Conservation (phyloP, 1,139 yeast genomes). For the Yamadazyma jaroonii region DNA sequence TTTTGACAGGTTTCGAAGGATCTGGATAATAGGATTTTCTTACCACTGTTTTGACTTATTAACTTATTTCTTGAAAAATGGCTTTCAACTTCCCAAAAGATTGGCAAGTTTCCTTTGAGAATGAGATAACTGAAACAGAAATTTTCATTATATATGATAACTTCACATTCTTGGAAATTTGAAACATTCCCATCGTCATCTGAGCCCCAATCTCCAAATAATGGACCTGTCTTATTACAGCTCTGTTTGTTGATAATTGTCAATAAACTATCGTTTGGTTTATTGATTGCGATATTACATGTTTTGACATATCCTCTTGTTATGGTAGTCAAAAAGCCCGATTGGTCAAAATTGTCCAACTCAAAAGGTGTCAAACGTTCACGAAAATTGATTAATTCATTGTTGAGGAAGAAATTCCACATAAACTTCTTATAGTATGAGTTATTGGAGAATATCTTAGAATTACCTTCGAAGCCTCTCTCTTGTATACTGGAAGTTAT, state of each 20-base stretch:
- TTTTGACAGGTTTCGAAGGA: slow-evolving; percentile 64
- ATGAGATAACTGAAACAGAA: slow-evolving; percentile 58
- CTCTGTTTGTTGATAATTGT: slow-evolving; percentile 69
- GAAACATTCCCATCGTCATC: slow-evolving; percentile 72
- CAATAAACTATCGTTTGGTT: slow-evolving; percentile 42
- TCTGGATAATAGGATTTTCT: slow-evolving; percentile 52
- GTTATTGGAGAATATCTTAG: slow-evolving; percentile 37
- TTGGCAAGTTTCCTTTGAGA: slow-evolving; percentile 67
- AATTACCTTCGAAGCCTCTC: slow-evolving; percentile 36
- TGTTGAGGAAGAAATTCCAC: slow-evolving; percentile 64
- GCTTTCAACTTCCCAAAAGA: slow-evolving; percentile 58
- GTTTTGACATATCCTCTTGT: slow-evolving; percentile 68
- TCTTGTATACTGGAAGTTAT: slow-evolving; percentile 61
- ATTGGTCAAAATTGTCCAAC: slow-evolving; percentile 47
- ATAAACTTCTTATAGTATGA: slow-evolving; percentile 54
- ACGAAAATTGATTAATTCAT: slow-evolving; percentile 59
- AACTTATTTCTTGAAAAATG: slow-evolving; percentile 35
- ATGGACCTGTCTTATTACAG: slow-evolving; percentile 55
- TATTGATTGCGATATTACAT: slow-evolving; percentile 42
- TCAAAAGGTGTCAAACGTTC: slow-evolving; percentile 52
- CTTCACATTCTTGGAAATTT: slow-evolving; percentile 65
- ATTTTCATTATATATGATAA: slow-evolving; percentile 52
- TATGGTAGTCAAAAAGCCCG: slow-evolving; percentile 57
- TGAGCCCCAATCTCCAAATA: slow-evolving; percentile 67
- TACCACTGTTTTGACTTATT: slow-evolving; percentile 38